These are phyloP conservation scores for Scytalidium lignicola DNA, from an alignment of 2,329 filamentous ascomycete species.

Conservation along the genomic window DNA sequence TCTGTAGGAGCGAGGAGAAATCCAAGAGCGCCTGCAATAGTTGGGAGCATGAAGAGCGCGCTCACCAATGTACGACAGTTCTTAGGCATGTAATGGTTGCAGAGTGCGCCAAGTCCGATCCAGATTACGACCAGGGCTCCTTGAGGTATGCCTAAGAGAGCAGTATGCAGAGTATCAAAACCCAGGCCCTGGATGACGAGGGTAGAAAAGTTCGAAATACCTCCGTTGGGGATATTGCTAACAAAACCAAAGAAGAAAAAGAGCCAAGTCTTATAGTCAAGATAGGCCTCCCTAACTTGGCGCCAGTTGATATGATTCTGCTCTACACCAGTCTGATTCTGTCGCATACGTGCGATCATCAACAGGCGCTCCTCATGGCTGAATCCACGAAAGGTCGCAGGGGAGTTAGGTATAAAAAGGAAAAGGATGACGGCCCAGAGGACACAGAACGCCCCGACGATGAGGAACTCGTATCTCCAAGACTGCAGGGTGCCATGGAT, in stretches of 20 bases:
- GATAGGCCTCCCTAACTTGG: conserved; percentile 43
- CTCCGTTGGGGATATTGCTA: conserved; percentile 13
- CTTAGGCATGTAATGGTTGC: conserved; percentile 42
- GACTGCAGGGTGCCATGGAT: conserved; percentile 50
- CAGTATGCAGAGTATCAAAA: conserved; percentile 44
- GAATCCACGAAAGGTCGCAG: conserved; percentile 36
- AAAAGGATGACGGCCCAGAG: conserved; percentile 31
- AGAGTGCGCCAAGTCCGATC: conserved; percentile 40
- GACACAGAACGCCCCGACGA: conserved; percentile 35
- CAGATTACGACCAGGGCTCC: conserved; percentile 55
- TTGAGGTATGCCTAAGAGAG: conserved; percentile 48
- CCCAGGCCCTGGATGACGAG: conserved; percentile 31
- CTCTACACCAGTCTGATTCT: conserved; percentile 50
- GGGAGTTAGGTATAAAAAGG: conserved; percentile 42
- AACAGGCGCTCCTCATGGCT: conserved; percentile 35
- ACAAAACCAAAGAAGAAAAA: conserved; percentile 15
- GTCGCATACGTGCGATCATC: conserved; percentile 44
- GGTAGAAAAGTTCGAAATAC: conserved; percentile 26
- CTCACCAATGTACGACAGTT: conserved; percentile 41
- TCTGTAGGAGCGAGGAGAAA: conserved; percentile 40
- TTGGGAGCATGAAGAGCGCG: conserved; percentile 45
- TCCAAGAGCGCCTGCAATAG: conserved; percentile 48
- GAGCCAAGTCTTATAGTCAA: conserved; percentile 31
- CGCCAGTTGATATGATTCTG: conserved; percentile 41
- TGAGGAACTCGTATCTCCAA: conserved; percentile 65